A percentile compares a stretch with the other conserved stretches of the same genome.
phyloP scores from a whole-genome alignment of 2,329 filamentous ascomycete genomes.

The Magnaporthiopsis rhizophila region DNA sequence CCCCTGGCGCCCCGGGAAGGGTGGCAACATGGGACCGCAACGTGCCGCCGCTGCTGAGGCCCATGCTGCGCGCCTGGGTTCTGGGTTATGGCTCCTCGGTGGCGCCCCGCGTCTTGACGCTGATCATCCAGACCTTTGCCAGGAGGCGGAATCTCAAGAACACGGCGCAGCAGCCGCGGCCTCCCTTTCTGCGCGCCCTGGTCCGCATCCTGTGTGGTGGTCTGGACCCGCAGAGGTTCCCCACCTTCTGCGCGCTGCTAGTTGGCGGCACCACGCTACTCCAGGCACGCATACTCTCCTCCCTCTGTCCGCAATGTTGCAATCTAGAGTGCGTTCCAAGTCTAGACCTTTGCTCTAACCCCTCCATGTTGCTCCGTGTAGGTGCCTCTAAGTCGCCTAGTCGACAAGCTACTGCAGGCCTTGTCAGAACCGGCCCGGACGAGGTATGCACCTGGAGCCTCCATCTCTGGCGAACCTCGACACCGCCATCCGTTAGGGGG shows the following conservation, averaged over 20 bases:
- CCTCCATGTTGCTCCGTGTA: conserved; percentile 10
- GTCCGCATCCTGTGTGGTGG: conserved; percentile 39
- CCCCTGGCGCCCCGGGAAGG: neutral
- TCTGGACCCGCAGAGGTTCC: conserved; percentile 48
- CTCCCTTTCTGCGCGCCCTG: conserved; percentile 25
- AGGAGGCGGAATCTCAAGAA: conserved; percentile 22
- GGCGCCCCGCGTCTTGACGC: conserved; percentile 45
- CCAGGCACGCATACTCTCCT: conserved; percentile 28
- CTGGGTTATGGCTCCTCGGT: conserved; percentile 54
- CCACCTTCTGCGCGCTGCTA: conserved; percentile 53
- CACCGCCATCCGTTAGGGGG: neutral
- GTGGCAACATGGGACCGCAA: conserved; percentile 17
- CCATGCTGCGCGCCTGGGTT: conserved; percentile 50
- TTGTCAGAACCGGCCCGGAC: conserved; percentile 20
- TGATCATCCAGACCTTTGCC: conserved; percentile 42
- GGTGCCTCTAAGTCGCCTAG: conserved; percentile 23
- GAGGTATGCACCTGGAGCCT: conserved; percentile 22
- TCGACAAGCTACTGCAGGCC: conserved; percentile 17
- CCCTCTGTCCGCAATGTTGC: too few species aligned
- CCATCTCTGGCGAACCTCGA: neutral
- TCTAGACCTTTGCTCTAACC: neutral
- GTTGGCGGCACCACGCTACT: conserved; percentile 54
- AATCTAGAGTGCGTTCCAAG: neutral
- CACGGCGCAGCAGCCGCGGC: conserved; percentile 18
- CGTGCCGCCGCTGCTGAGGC: conserved; percentile 44